phyloP scores from a whole-genome alignment of 441 rosid species.

The Daphne laureola region DNA sequence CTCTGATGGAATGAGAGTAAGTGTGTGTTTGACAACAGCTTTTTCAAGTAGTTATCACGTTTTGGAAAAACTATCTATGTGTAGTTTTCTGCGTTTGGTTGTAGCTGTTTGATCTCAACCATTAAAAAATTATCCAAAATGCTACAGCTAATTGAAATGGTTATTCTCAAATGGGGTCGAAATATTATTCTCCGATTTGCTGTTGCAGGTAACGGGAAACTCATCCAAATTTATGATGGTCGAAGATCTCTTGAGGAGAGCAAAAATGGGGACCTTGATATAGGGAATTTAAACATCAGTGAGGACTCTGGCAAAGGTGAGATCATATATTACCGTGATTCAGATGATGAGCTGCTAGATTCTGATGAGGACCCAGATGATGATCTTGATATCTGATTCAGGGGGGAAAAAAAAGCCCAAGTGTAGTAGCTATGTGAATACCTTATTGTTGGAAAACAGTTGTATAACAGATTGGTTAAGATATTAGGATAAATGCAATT shows the following conservation, averaged over 20 bases:
- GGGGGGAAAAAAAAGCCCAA: neutral
- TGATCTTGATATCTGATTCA: conserved; percentile 70
- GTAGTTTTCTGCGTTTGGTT: no score
- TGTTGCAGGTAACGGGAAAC: conserved; percentile 60
- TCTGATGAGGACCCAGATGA: conserved; percentile 98
- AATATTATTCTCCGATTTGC: conserved; percentile 1
- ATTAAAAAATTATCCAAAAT: no score
- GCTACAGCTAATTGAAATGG: no score
- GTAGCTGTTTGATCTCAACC: no score
- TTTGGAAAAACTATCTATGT: no score
- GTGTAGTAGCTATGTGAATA: neutral
- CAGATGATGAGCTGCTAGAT: conserved; percentile 94
- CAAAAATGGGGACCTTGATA: conserved; percentile 24
- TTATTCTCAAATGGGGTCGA: no score
- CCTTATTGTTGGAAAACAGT: no score
- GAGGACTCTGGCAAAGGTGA: conserved; percentile 44
- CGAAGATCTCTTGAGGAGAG: conserved; percentile 43
- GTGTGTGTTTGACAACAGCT: no score
- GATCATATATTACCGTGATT: conserved; percentile 84
- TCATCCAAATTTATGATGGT: conserved; percentile 78
- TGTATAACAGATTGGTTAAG: no score
- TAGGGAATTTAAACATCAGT: conserved; percentile 23
- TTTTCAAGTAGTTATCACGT: no score
- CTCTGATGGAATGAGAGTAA: no score
- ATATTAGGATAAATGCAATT: no score